These are phyloP conservation scores for Suillus spraguei DNA, from an alignment of 768 basidiomycete genomes.

Conservation along the genomic window DNA sequence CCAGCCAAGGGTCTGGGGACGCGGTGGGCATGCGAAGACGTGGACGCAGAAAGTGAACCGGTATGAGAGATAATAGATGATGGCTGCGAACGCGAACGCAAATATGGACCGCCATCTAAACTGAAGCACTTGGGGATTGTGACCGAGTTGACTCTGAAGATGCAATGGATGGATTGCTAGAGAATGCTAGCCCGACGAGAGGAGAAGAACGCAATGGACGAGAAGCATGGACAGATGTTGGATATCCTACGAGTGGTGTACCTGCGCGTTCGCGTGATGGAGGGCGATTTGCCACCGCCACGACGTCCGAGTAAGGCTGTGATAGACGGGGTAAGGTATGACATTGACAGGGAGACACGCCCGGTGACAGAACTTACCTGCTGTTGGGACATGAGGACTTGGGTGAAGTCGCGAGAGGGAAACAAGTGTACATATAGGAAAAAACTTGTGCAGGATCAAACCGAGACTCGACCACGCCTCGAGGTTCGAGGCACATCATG, in stretches of 20 bases:
- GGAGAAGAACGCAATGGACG: conserved; percentile 35
- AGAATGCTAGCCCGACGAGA: conserved; percentile 28
- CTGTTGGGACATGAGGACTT: conserved; percentile 4
- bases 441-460: neutral
- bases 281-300: neutral
- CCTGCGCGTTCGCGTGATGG: conserved; percentile 1
- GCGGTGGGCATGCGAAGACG: conserved; percentile 18
- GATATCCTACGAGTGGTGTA: neutral
- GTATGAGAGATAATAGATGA: conserved; percentile 23
- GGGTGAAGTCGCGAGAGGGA: neutral
- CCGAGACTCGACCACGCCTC: neutral
- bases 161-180: conserved; percentile 26
- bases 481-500: conserved; percentile 6
- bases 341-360: neutral
- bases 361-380: neutral
- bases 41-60: conserved; percentile 20
- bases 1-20: neutral
- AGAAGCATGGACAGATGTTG: conserved; percentile 15
- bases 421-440: conserved; percentile 7
- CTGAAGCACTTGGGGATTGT: conserved; percentile 12
- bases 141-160: conserved; percentile 24
- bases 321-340: neutral
- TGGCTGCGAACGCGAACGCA: conserved; percentile 14
- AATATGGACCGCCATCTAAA: neutral
- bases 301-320: neutral